Evolutionary conservation across 176 grass and related monocot species (phyloP), one percentile per base, ranked within the genome.

Genomic region (Oryza punctata): DNA sequence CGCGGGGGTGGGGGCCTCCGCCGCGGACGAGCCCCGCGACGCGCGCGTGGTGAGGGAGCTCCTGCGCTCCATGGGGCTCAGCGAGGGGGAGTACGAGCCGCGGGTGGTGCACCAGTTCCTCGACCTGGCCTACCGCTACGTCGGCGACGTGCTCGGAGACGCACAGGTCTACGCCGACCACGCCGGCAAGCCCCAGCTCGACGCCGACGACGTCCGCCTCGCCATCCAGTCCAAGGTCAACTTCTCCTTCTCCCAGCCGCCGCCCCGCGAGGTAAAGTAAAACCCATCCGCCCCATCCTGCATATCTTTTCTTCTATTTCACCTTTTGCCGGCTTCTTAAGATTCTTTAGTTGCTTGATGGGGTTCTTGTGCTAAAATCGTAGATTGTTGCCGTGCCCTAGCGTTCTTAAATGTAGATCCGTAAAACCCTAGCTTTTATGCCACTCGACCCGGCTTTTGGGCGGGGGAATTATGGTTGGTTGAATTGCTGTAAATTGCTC

Each of bases 151-250:
- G 41, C 78, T 99, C 38, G 89, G 89, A 46, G 93, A 96, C 65
- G 91, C 93, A 10, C 93, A 96, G 82, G 79, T 94, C 38, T 99
- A 99, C 50, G 89, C 96, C 38, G 96, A 99, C 12, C 96, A 99
- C 79, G 96, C 96, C 0, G 89, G 89, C 0, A 99, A 96, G 90
- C 6, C 86, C n/a, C 64, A 88, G 80, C 91, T 99, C 64, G 96
- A 99, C 67, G 81, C 96, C 49, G 93, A 99, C 68, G 96, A 99
- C 85, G 88, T 99, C 28, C 82, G 93, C 59, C 90, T 99, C 35
- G 91, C 96, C 67, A 92, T 94, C 66, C 96, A 99, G 85, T 91
- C 91, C 80, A 99, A 96, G 88, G 93, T 96, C 83, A 99, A 99
- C 68, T 94, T 90, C 87, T 96, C 93, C 79, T 99, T 96, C 84